Base-by-base conservation (phyloP, 306 rosid genomes). In the Cucurbita argyrosperma region DNA sequence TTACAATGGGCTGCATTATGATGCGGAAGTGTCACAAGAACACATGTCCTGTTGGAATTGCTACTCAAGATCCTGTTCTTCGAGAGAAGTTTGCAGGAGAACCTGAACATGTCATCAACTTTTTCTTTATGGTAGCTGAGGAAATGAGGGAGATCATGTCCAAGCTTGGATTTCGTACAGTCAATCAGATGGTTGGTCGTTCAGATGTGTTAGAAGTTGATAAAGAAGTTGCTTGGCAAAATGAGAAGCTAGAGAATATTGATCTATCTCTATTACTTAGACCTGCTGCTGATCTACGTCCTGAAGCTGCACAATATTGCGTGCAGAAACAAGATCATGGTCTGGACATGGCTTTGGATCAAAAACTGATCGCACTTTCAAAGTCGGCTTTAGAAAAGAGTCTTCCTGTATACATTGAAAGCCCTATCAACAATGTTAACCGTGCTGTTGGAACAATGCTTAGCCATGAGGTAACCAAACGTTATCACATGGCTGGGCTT, bases 391-490 rank as follows among this genome's bases (percentile, higher is more conserved):
- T 95, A 76, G 99, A 89, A 55, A 91, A 88, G 84, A 84, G 90
- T 84, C 85, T 95, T 79, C 92, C 96, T 0, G 97, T 89, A 47
- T 95, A 91, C 89, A 85, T 95, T 80, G 99, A 95, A 82, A 79
- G 82, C 10, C 87, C 88, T 51, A 83, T 91, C 76, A 72, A 61
- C 57, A 95, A 95, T 71, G 85, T 84, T 40, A 95, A 95, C 77
- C 99, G 99, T 71, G 90, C 99, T 45, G 99, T 91, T 79, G 99
- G 99, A 76, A 95, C 99, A 42, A 95, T 91, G 97, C 99, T 95
- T 77, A 95, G 99, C 84, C 99, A 95, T 57, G 91, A 95, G 86
- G 96, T 95, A 80, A 95, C 97, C 67, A 95, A 95, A 45, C 86
- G 83, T 69, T 91, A 95, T 80, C 87, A 70, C 75, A 79, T 81